Evolutionary conservation across 2,329 filamentous ascomycete genomes (phyloP), one percentile per base, ranked within the genome.

Genomic region (Neurospora sp.): DNA sequence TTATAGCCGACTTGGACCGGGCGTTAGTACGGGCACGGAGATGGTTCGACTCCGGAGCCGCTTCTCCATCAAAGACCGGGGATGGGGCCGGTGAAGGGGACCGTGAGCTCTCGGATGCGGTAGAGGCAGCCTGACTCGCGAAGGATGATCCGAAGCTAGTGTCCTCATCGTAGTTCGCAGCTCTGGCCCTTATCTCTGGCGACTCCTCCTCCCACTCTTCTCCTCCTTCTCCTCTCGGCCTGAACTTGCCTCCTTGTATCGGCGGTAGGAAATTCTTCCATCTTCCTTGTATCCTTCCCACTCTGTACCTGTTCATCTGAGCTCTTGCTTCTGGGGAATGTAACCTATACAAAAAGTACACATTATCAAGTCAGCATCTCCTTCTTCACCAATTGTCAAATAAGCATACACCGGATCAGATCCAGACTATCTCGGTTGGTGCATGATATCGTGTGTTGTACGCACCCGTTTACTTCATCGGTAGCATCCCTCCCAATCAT

Each of bases 401-500:
- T 67, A 66, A 17, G 11, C 28, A 6, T n/a, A 41, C 36, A 12
- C 33, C 33, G n/a, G 11, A 17, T 17, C 8, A 8, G 46, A 39
- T 4, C 33, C 19, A 28, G 19, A 12, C 28, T 10, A 17, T 36
- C 52, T 17, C 23, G 28, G 4, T 10, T 36, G 23, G 52, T 62
- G 52, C 12, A 62, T 33, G 28, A 62, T n/a, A 62, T 36, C 3
- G 28, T 36, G 15, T 62, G 28, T 62, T 62, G 52, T 28, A 84
- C 90, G 67, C 86, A 97, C 92, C 90, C 92, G 79, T 91, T 92
- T 72, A 98, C 90, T 81, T 98, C 96, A 79, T 97, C 94, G 11
- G 95, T 97, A 67, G 93, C 95, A 87, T 97, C 93, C 81, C 91
- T 88, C 72, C 93, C 93, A 71, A 98, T 88, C 93, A 97, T 96